Percentiles rank a stretch among this genome's conserved stretches.
phyloP scores from a whole-genome alignment of 2,329 filamentous ascomycete species.

The Sphaerulina vaccinii region DNA sequence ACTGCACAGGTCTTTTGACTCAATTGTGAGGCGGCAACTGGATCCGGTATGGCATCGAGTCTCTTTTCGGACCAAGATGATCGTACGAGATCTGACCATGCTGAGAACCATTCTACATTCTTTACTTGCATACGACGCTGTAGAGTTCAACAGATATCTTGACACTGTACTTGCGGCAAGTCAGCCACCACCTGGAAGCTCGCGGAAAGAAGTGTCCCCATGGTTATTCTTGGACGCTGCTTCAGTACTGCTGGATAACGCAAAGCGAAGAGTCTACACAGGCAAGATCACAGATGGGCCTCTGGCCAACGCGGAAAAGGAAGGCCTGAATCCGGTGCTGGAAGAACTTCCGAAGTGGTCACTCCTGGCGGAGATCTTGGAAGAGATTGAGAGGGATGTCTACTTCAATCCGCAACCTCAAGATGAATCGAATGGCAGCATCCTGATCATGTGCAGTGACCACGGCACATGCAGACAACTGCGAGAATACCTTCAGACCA shows the following conservation, averaged over 20 bases:
- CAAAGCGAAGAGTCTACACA: constrained; percentile 82
- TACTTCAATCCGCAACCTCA: constrained; percentile 75
- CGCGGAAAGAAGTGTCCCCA: constrained; percentile 82
- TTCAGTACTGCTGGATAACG: constrained; percentile 88
- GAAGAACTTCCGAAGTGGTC: constrained; percentile 96
- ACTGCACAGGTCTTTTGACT: constrained; percentile 86
- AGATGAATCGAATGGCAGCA: constrained; percentile 86
- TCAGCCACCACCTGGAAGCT: constrained; percentile 82
- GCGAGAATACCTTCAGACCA: constrained; percentile 85
- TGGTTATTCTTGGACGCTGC: constrained; percentile 97
- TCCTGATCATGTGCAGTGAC: constrained; percentile 93
- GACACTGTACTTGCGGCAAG: constrained; percentile 93
- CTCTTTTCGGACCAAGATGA: constrained; percentile 91
- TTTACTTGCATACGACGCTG: constrained; percentile 81
- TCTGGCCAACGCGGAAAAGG: constrained; percentile 50
- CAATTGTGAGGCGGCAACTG: constrained; percentile 81
- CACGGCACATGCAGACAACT: constrained; percentile 82
- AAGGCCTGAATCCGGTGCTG: constrained; percentile 74
- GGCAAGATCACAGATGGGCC: constrained; percentile 64
- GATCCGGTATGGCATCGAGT: constrained; percentile 97
- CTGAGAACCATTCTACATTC: constrained; percentile 77
- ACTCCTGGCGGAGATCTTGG: constrained; percentile 81
- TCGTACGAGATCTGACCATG: constrained; percentile 83
- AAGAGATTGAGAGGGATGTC: constrained; percentile 88
- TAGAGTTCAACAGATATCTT: constrained; percentile 87